These are phyloP conservation scores for Magnolia sinica DNA, from an alignment of 164 flowering plant genomes.

Conservation along the genomic window DNA sequence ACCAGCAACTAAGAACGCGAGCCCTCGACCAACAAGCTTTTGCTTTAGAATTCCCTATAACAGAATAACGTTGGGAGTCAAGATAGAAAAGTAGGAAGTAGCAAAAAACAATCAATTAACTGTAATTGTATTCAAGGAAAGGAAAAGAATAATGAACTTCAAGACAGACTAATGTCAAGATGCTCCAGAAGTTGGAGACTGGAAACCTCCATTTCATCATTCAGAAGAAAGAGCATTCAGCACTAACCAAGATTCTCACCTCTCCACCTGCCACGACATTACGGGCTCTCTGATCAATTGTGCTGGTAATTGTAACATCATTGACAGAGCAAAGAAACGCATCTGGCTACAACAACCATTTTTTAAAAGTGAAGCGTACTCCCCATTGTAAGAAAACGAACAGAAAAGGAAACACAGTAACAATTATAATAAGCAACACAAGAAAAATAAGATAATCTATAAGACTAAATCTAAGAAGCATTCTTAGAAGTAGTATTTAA, in stretches of 20 bases:
- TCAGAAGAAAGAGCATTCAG: neutral
- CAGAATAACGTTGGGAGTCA: conserved; percentile 13
- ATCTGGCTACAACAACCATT: conserved; percentile 83
- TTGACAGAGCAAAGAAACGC: conserved; percentile 93
- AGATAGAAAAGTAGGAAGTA: neutral
- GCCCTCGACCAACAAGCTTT: conserved; percentile 89
- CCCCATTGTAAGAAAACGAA: neutral
- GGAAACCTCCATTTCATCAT: too few relatives aligned
- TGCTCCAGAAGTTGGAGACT: neutral
- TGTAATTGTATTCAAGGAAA: neutral
- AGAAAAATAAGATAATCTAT: neutral
- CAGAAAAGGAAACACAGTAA: neutral
- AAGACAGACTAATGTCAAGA: conserved; percentile 5
- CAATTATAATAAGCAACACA: neutral
- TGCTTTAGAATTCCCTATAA: conserved; percentile 81
- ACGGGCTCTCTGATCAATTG: conserved; percentile 76
- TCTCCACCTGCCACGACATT: conserved; percentile 61
- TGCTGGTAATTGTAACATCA: conserved; percentile 82
- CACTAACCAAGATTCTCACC: conserved; percentile 43
- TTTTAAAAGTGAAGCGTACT: conserved; percentile 11
- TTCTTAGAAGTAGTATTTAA: too few relatives aligned
- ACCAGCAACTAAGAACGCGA: conserved; percentile 87
- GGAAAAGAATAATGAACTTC: neutral
- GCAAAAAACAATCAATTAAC: neutral
- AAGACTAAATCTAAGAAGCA: too few relatives aligned